phyloP scores from a whole-genome alignment of 1,284 basidiomycete genomes.

The Cryptococcus amylolentus region DNA sequence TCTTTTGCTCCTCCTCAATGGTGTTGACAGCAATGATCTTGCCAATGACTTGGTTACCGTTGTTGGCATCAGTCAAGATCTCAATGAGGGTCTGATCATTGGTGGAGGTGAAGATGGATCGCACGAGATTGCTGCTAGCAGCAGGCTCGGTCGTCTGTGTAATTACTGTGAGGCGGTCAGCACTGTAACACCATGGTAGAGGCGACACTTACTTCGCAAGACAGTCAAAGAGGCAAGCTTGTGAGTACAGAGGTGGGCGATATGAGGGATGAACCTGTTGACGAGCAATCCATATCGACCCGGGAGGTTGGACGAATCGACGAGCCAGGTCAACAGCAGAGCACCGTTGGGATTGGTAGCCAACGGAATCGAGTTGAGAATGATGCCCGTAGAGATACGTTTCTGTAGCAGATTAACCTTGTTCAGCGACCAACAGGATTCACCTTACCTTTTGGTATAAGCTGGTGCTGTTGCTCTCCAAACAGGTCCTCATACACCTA shows the following conservation, averaged over 20 bases:
- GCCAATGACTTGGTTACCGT: constrained; percentile 88
- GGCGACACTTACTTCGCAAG: constrained; percentile 57
- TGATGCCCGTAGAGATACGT: constrained; percentile 87
- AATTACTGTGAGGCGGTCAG: constrained; percentile 54
- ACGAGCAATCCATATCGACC: constrained; percentile 89
- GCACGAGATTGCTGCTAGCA: constrained; percentile 69
- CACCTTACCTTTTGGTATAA: constrained; percentile 67
- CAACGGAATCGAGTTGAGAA: constrained; percentile 94
- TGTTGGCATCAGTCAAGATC: constrained; percentile 89
- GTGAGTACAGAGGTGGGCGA: constrained; percentile 95
- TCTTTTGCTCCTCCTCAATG: constrained; percentile 66
- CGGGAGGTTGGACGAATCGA: constrained; percentile 88
- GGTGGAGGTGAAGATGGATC: constrained; percentile 77
- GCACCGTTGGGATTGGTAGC: constrained; percentile 98
- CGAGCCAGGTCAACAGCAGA: constrained; percentile 89
- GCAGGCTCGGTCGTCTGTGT: constrained; percentile 86
- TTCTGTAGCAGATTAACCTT: constrained; percentile 53
- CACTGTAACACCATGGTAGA: too few species aligned
- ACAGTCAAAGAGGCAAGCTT: constrained; percentile 94
- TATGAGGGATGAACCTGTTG: constrained; percentile 90
- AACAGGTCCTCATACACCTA: constrained; percentile 92
- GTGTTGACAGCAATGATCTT: constrained; percentile 85
- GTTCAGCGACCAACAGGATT: not conserved
- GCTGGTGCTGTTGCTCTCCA: constrained; percentile 82
- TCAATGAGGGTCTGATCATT: constrained; percentile 86